These are phyloP conservation scores for Misopates orontium DNA, from an alignment of 257 asterid species.

Conservation along the genomic window DNA sequence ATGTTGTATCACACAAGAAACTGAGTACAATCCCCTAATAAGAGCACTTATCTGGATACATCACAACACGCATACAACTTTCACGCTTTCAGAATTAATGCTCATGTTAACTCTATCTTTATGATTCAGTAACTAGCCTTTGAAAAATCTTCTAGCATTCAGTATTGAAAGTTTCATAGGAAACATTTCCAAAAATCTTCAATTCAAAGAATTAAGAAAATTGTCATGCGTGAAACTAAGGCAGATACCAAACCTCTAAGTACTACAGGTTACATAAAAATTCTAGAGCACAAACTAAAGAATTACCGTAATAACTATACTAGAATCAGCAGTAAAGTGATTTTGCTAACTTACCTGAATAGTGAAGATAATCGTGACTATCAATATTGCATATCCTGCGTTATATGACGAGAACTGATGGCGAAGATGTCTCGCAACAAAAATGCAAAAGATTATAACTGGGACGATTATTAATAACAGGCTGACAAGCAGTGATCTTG, in stretches of 20 bases:
- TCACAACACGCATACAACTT: neutral
- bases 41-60: slow-evolving; percentile 1
- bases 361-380: slow-evolving; percentile 70
- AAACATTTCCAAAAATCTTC: neutral
- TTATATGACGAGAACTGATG: slow-evolving; percentile 72
- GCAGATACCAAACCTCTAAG: neutral
- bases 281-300: slow-evolving; percentile 9
- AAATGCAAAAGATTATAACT: slow-evolving; percentile 77
- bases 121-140: too few species aligned
- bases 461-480: slow-evolving; percentile 77
- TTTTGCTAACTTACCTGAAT: slow-evolving; percentile 58
- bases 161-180: neutral
- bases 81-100: neutral
- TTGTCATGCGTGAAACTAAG: neutral
- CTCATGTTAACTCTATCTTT: neutral
- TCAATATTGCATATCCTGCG: slow-evolving; percentile 87
- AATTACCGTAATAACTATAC: slow-evolving; percentile 5
- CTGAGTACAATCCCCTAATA: slow-evolving; percentile 18
- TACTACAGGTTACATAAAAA: slow-evolving; percentile 13
- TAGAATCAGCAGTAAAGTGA: slow-evolving; percentile 18
- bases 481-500: slow-evolving; percentile 87
- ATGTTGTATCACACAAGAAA: slow-evolving; percentile 7
- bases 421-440: slow-evolving; percentile 90
- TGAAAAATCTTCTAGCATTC: too few species aligned
- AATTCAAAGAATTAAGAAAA: neutral